Conservation (phyloP, 768 basidiomycete genomes). For the Termitomyces eurrhizus region DNA sequence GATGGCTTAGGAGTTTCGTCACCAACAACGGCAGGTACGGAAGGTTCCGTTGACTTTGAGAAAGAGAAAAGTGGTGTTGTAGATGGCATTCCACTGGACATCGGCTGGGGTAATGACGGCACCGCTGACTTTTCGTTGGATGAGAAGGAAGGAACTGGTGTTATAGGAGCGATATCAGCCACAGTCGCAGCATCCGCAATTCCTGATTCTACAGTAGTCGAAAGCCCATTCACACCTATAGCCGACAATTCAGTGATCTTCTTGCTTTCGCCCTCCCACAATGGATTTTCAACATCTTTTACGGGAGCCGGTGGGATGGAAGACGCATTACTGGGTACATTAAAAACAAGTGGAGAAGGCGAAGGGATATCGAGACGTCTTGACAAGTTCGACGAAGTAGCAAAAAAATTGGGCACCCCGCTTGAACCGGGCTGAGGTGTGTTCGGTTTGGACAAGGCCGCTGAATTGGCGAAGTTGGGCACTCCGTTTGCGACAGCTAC, state of each 20-base stretch:
- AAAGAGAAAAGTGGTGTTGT: constrained; percentile 5
- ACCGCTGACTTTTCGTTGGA: background rate
- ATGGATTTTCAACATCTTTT: constrained; percentile 37
- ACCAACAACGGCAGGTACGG: background rate
- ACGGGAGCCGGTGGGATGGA: constrained; percentile 21
- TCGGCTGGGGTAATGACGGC: background rate
- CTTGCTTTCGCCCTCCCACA: constrained; percentile 39
- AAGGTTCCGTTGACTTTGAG: constrained; percentile 5
- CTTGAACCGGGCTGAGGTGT: background rate
- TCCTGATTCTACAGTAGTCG: background rate
- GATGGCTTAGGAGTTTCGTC: background rate
- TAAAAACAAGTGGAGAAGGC: constrained; percentile 22
- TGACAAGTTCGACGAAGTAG: constrained; percentile 42
- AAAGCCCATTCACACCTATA: background rate
- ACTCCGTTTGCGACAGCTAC: background rate
- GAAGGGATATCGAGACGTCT: constrained; percentile 31
- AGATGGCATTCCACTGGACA: background rate
- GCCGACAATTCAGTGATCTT: constrained; percentile 1
- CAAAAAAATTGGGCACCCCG: constrained; percentile 62
- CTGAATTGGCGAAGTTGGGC: constrained; percentile 1
- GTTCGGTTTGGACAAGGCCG: background rate
- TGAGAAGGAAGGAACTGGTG: background rate
- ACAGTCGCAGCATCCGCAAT: background rate
- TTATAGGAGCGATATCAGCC: background rate
- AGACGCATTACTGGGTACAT: constrained; percentile 8